Evolutionary conservation across 495 filamentous ascomycete species (phyloP).

Genomic region (Arthonia radiata): DNA sequence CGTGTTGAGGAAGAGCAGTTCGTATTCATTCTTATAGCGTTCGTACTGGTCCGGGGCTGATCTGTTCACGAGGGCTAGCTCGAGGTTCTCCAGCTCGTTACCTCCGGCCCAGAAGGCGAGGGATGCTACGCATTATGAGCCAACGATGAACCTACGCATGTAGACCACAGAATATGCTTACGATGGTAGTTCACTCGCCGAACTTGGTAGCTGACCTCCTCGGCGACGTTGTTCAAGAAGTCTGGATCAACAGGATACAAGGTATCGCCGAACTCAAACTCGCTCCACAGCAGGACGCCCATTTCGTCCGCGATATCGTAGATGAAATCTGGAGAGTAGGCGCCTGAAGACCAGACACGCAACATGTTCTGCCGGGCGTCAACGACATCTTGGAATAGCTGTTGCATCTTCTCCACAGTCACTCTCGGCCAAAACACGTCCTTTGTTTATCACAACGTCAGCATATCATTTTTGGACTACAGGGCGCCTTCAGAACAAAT

Average conservation of each 20-base stretch:
- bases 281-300: conserved; percentile 41
- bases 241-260: conserved; percentile 30
- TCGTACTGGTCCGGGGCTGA: conserved; percentile 21
- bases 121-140: conserved; percentile 22
- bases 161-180: too few relatives aligned
- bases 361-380: conserved; percentile 47
- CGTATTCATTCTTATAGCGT: conserved; percentile 29
- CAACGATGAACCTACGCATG: too few relatives aligned
- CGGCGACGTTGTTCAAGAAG: conserved; percentile 32
- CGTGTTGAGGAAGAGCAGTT: conserved; percentile 34
- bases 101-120: conserved; percentile 43
- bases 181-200: conserved; percentile 39
- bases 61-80: conserved; percentile 21
- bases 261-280: conserved; percentile 40
- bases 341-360: conserved; percentile 38
- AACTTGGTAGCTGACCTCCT: conserved; percentile 36
- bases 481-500: too few relatives aligned
- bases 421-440: conserved; percentile 43
- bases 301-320: conserved; percentile 35
- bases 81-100: conserved; percentile 37
- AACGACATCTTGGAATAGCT: conserved; percentile 29
- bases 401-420: conserved; percentile 24
- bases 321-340: conserved; percentile 40
- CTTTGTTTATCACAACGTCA: too few relatives aligned
- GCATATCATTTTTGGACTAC: too few relatives aligned